A percentile compares a stretch with the other conserved stretches of the same genome.
phyloP scores from a whole-genome alignment of 2,329 filamentous ascomycete genomes.

The Hypoxylon sp. region DNA sequence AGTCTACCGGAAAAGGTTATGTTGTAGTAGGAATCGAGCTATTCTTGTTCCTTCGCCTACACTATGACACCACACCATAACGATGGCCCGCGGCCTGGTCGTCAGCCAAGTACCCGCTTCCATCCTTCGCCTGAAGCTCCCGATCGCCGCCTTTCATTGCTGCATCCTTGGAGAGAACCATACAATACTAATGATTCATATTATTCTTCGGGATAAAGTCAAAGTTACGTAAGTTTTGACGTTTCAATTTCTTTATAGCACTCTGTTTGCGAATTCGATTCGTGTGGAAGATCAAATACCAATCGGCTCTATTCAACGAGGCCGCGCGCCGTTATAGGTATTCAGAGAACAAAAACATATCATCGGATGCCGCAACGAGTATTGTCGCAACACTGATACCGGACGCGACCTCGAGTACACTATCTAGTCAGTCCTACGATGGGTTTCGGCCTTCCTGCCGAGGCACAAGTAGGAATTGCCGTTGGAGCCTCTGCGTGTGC shows the following conservation, averaged over 20 bases:
- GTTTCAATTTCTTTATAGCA: neutral
- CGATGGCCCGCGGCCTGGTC: neutral
- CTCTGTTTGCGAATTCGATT: neutral
- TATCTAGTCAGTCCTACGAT: neutral
- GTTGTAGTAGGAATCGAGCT: slow-evolving; percentile 13
- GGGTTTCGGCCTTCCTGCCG: slow-evolving; percentile 9
- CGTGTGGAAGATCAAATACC: neutral
- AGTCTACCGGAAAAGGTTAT: neutral
- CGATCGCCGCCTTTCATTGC: neutral
- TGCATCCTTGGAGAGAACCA: neutral
- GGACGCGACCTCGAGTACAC: neutral
- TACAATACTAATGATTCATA: neutral
- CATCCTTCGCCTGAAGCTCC: neutral
- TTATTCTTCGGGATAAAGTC: neutral
- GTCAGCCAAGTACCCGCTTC: neutral
- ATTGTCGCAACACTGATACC: neutral
- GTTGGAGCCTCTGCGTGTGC: slow-evolving; percentile 25
- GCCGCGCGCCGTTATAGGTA: neutral
- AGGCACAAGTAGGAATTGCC: slow-evolving; percentile 24
- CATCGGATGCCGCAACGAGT: slow-evolving; percentile 3
- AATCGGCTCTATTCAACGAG: neutral
- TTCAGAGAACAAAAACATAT: neutral
- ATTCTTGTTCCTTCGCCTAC: slow-evolving; percentile 20
- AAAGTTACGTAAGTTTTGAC: neutral
- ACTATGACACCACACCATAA: slow-evolving; percentile 13